Evolutionary conservation across 2,329 filamentous ascomycete genomes (phyloP).

Genomic region (Sclerotinia glacialis): DNA sequence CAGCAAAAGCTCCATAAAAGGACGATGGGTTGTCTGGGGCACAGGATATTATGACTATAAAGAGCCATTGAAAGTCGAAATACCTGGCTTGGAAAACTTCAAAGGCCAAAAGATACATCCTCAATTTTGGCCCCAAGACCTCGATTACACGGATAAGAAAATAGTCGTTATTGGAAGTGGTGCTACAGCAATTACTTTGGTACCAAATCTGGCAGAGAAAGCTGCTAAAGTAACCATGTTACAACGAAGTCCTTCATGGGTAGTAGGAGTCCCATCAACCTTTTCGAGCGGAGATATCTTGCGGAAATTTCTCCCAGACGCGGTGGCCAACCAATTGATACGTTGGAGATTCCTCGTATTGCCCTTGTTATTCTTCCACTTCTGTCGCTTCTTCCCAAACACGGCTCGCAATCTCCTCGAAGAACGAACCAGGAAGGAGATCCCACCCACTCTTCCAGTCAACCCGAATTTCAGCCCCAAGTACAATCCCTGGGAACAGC

Average conservation of each 20-base stretch:
- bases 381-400: constrained; percentile 54
- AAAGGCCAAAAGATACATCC: constrained; percentile 62
- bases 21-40: constrained; percentile 55
- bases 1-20: constrained; percentile 35
- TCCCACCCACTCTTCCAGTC: constrained; percentile 54
- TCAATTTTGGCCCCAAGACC: constrained; percentile 69
- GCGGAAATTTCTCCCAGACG: constrained; percentile 43
- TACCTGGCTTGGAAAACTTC: constrained; percentile 60
- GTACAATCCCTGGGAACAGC: constrained; percentile 70
- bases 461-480: constrained; percentile 63
- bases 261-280: constrained; percentile 47
- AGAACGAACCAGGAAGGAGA: constrained; percentile 44
- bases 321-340: constrained; percentile 42
- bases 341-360: constrained; percentile 51
- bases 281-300: constrained; percentile 9
- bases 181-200: constrained; percentile 73
- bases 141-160: constrained; percentile 60
- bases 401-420: constrained; percentile 49
- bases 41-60: constrained; percentile 66
- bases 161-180: constrained; percentile 46
- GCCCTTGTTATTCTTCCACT: constrained; percentile 48
- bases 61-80: constrained; percentile 50
- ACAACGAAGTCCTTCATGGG: constrained; percentile 72
- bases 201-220: constrained; percentile 64
- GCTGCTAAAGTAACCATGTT: constrained; percentile 72